Evolutionary conservation across 2,329 filamentous ascomycete genomes (phyloP).

Genomic region (Alternaria consortialis): DNA sequence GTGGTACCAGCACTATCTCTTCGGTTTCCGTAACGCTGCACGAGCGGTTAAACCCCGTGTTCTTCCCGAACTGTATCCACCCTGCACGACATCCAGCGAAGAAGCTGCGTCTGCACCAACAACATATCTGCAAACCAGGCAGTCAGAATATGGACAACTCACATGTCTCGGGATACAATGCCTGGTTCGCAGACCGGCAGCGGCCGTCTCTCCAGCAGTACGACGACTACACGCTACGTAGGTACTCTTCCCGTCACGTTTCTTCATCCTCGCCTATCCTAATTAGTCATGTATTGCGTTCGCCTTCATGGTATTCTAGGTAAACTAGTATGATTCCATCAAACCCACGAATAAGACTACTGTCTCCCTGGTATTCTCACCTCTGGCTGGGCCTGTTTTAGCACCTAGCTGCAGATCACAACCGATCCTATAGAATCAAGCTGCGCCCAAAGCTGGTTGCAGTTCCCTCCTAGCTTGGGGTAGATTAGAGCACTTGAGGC

Average conservation of each 20-base stretch:
- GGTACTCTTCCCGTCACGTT: neutral
- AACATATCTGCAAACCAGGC: neutral
- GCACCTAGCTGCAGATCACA: neutral
- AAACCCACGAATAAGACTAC: neutral
- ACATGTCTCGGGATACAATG: neutral
- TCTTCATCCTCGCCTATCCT: neutral
- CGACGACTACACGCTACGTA: neutral
- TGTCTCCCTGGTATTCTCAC: neutral
- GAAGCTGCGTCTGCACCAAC: neutral
- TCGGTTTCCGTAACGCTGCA: neutral
- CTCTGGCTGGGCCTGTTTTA: neutral
- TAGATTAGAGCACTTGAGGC: neutral
- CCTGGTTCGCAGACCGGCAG: neutral
- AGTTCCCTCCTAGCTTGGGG: neutral
- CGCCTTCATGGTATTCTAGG: neutral
- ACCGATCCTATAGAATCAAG: neutral
- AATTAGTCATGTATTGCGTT: neutral
- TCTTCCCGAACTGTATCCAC: slow-evolving; percentile 1
- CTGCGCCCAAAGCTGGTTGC: neutral
- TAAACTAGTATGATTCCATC: neutral
- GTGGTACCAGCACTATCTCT: neutral
- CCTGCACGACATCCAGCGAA: neutral
- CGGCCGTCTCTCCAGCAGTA: neutral
- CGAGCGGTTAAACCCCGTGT: neutral
- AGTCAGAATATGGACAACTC: neutral